Percentiles rank a stretch among this genome's conserved stretches.
Conservation (phyloP, 2,329 filamentous ascomycete genomes). For the Apiospora saccharicola region DNA sequence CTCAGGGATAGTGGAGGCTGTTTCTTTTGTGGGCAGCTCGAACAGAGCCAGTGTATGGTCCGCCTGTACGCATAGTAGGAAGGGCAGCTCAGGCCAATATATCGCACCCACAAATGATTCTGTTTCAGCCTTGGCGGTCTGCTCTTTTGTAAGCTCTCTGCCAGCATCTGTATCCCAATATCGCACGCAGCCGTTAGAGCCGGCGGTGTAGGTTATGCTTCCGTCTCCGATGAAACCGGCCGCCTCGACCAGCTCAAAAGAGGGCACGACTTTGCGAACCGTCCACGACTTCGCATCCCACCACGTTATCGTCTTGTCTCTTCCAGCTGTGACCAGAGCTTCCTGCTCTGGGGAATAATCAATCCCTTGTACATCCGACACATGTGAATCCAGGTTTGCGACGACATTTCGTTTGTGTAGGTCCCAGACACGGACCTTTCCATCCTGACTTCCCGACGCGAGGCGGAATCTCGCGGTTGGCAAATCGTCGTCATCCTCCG, state of each 20-base stretch:
- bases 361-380: constrained; percentile 89
- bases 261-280: constrained; percentile 78
- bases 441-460: constrained; percentile 92
- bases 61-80: constrained; percentile 82
- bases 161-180: constrained; percentile 84
- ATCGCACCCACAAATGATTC: constrained; percentile 77
- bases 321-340: constrained; percentile 80
- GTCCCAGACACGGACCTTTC: constrained; percentile 91
- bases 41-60: constrained; percentile 89
- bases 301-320: constrained; percentile 93
- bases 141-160: constrained; percentile 79
- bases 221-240: constrained; percentile 80
- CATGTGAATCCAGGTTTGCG: constrained; percentile 86
- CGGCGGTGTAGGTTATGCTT: constrained; percentile 80
- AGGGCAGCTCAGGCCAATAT: constrained; percentile 69
- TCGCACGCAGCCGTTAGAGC: constrained; percentile 81
- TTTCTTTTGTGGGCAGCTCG: constrained; percentile 52
- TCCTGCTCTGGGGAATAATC: constrained; percentile 81
- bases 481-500: constrained; percentile 46
- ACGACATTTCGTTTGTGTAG: constrained; percentile 81
- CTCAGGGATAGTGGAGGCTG: constrained; percentile 49
- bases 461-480: constrained; percentile 72
- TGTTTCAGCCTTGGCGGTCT: constrained; percentile 65
- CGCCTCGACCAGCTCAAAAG: constrained; percentile 84
- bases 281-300: constrained; percentile 93